A percentile compares a stretch with the other conserved stretches of the same genome.
phyloP scores from a whole-genome alignment of 2,329 filamentous ascomycete species.

The Xylaria sp. region DNA sequence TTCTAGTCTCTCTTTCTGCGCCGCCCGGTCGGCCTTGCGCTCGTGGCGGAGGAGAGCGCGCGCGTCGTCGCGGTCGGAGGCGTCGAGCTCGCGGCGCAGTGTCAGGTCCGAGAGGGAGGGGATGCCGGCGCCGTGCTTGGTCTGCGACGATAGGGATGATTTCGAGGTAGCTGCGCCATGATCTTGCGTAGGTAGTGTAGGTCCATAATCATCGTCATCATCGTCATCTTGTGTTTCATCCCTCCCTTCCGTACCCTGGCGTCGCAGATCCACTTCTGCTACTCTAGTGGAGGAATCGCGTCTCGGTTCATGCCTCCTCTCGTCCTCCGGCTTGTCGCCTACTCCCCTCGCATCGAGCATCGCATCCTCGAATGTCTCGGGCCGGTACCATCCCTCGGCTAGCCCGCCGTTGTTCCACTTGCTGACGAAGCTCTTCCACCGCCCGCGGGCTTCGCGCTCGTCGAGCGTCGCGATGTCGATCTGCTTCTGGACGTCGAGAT shows the following conservation, averaged over 20 bases:
- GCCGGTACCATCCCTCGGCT: slow-evolving; percentile 93
- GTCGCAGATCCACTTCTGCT: slow-evolving; percentile 6
- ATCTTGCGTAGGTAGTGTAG: slow-evolving; percentile 46
- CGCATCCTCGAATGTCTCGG: slow-evolving; percentile 68
- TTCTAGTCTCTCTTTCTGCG: slow-evolving; percentile 79
- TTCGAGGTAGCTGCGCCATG: slow-evolving; percentile 32
- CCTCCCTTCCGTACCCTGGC: slow-evolving; percentile 32
- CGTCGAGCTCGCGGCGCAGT: slow-evolving; percentile 62
- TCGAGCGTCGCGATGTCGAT: slow-evolving; percentile 74
- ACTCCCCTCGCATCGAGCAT: slow-evolving; percentile 18
- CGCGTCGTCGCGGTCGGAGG: slow-evolving; percentile 60
- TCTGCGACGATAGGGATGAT: slow-evolving; percentile 40
- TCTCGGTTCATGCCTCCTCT: slow-evolving; percentile 3
- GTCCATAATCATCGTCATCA: slow-evolving; percentile 70
- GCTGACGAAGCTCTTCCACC: slow-evolving; percentile 92
- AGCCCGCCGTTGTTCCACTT: slow-evolving; percentile 94
- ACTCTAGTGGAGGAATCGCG: neutral
- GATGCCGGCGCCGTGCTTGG: slow-evolving; percentile 66
- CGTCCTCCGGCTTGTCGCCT: neutral
- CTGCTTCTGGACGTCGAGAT: slow-evolving; percentile 88
- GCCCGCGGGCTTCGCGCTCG: slow-evolving; percentile 79
- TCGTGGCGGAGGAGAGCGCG: slow-evolving; percentile 66
- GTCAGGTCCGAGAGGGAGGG: slow-evolving; percentile 81
- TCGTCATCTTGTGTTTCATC: slow-evolving; percentile 53
- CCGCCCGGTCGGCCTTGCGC: slow-evolving; percentile 71